Evolutionary conservation across 1,284 basidiomycete genomes (phyloP).

Genomic region (Melampsora abietis-canadensis): DNA sequence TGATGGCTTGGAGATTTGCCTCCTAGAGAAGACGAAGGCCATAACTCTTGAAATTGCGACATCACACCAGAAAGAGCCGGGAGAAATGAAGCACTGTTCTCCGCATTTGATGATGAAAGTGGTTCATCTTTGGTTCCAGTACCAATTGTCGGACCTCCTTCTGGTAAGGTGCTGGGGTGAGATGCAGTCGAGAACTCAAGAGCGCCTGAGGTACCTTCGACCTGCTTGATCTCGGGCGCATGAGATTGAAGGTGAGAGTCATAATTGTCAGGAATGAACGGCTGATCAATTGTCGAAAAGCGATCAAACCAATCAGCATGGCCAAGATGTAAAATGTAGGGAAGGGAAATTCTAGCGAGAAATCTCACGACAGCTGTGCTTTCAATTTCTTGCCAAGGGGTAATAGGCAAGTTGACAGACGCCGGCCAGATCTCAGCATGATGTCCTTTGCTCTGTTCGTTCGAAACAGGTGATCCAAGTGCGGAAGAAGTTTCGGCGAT

Average conservation of each 20-base stretch:
- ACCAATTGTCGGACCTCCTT: conserved; percentile 24
- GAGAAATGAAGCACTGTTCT: too few species aligned
- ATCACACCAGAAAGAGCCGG: too few species aligned
- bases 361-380: conserved; percentile 19
- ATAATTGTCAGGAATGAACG: conserved; percentile 36
- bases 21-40: too few species aligned
- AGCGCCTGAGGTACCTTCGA: conserved; percentile 18
- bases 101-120: too few species aligned
- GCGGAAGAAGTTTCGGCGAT: conserved; percentile 16
- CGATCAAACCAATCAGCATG: background rate
- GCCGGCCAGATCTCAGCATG: conserved; percentile 28
- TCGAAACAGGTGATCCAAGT: conserved; percentile 20
- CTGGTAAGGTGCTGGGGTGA: conserved; percentile 35
- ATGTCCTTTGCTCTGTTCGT: conserved; percentile 13
- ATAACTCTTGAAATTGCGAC: too few species aligned
- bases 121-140: too few species aligned
- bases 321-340: background rate
- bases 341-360: background rate
- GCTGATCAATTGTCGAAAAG: background rate
- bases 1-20: too few species aligned
- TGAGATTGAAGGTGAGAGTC: conserved; percentile 24
- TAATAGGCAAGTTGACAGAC: conserved; percentile 26
- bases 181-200: conserved; percentile 27
- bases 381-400: conserved; percentile 17
- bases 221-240: conserved; percentile 12